Evolutionary conservation across 2,329 filamentous ascomycete genomes (phyloP).

Genomic region (Pseudogymnoascus sp.): DNA sequence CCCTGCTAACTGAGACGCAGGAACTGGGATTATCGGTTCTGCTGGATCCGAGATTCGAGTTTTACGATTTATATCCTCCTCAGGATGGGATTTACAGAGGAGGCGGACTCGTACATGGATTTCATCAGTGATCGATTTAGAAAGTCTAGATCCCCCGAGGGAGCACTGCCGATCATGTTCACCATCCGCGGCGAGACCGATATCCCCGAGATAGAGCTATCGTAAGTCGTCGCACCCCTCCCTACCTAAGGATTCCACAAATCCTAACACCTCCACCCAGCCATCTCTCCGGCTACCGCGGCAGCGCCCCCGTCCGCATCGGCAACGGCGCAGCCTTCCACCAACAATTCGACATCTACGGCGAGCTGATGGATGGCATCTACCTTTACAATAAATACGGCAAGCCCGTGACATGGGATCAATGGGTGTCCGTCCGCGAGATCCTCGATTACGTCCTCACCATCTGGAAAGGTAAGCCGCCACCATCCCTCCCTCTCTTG

Average conservation of each 20-base stretch:
- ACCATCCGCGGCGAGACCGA: slow-evolving; percentile 67
- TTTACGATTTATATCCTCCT: slow-evolving; percentile 73
- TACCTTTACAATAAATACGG: slow-evolving; percentile 75
- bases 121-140: slow-evolving; percentile 67
- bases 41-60: slow-evolving; percentile 68
- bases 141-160: slow-evolving; percentile 48
- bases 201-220: slow-evolving; percentile 60
- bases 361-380: slow-evolving; percentile 67
- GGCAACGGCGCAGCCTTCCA: slow-evolving; percentile 71
- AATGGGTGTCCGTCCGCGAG: slow-evolving; percentile 62
- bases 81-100: slow-evolving; percentile 64
- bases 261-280: slow-evolving; percentile 13
- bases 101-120: slow-evolving; percentile 69
- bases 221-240: slow-evolving; percentile 17
- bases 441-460: slow-evolving; percentile 63
- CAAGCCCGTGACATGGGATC: slow-evolving; percentile 67
- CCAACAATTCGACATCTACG: slow-evolving; percentile 71
- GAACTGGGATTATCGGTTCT: slow-evolving; percentile 68
- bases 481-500: not conserved
- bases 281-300: slow-evolving; percentile 65
- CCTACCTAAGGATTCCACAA: not conserved
- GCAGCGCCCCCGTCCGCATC: slow-evolving; percentile 63
- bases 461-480: slow-evolving; percentile 46
- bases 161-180: slow-evolving; percentile 71
- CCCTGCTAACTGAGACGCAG: slow-evolving; percentile 20